phyloP scores from a whole-genome alignment of 1,139 yeast genomes.

The Pichia inconspicua region DNA sequence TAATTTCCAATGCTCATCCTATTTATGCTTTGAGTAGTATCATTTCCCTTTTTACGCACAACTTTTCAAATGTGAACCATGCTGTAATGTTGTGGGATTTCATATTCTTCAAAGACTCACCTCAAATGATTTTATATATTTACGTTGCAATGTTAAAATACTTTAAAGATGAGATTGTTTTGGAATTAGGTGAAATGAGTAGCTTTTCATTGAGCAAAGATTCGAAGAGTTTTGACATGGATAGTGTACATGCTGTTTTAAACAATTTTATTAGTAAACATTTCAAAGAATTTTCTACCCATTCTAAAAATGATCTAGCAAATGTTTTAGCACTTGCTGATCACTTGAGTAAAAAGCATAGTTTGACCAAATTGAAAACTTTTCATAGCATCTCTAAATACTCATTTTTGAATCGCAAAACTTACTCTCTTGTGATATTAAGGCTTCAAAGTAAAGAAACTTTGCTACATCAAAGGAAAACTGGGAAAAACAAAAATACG shows the following conservation, averaged over 20 bases:
- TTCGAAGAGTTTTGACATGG: slow-evolving; percentile 31
- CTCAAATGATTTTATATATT: slow-evolving; percentile 41
- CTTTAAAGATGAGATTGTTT: slow-evolving; percentile 36
- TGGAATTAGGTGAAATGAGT: slow-evolving; percentile 24
- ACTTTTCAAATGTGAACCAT: slow-evolving; percentile 43
- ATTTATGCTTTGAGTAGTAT: slow-evolving; percentile 68
- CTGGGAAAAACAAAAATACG: not conserved
- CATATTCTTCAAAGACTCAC: slow-evolving; percentile 39
- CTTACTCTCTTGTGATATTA: slow-evolving; percentile 12
- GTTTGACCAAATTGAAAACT: slow-evolving; percentile 18
- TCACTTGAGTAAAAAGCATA: slow-evolving; percentile 28
- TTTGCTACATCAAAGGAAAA: slow-evolving; percentile 1
- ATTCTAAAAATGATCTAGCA: slow-evolving; percentile 30
- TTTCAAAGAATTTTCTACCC: not conserved
- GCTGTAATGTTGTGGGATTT: slow-evolving; percentile 58
- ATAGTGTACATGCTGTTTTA: slow-evolving; percentile 34
- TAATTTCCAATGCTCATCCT: slow-evolving; percentile 42
- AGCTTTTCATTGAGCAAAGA: slow-evolving; percentile 23
- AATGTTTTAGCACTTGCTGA: slow-evolving; percentile 34
- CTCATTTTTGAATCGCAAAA: slow-evolving; percentile 19
- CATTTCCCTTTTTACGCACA: slow-evolving; percentile 75
- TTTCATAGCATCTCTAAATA: slow-evolving; percentile 22
- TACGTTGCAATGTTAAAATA: slow-evolving; percentile 46
- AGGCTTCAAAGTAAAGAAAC: slow-evolving; percentile 13
- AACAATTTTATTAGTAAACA: slow-evolving; percentile 17